phyloP scores from a whole-genome alignment of 176 grass and related monocot species.

The Miscanthus lutarioriparius region DNA sequence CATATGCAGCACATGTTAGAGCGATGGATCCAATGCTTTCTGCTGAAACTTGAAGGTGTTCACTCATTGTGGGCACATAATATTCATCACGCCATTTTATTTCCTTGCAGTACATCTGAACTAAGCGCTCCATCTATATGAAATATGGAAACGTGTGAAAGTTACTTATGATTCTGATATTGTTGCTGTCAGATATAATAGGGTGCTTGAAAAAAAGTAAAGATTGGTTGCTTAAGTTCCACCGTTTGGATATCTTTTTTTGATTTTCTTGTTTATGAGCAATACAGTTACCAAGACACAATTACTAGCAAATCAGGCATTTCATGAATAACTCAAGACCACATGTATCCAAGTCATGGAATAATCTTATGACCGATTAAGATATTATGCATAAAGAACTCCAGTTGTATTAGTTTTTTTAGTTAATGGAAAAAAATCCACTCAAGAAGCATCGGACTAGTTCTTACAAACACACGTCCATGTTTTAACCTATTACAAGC shows the following conservation, averaged over 20 bases:
- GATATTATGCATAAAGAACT: constrained; percentile 5
- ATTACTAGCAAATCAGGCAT: neutral
- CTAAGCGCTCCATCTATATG: constrained; percentile 36
- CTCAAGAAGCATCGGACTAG: neutral
- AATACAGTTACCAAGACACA: neutral
- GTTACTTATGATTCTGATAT: neutral
- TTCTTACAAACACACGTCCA: neutral
- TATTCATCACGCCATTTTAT: constrained; percentile 44
- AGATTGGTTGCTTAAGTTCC: too few species aligned
- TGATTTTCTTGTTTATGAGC: too few species aligned
- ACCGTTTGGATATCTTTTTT: too few species aligned
- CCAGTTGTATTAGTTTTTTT: neutral
- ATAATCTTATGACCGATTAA: neutral
- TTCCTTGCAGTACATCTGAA: constrained; percentile 28
- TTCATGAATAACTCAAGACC: neutral
- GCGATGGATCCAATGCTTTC: constrained; percentile 16
- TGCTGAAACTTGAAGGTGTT: constrained; percentile 38
- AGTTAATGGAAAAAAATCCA: neutral
- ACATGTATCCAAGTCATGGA: neutral
- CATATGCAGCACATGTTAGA: constrained; percentile 28
- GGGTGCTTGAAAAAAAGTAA: too few species aligned
- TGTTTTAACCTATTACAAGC: neutral
- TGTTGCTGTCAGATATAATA: too few species aligned
- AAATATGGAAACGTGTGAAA: neutral
- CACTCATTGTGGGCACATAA: constrained; percentile 36